Conservation (phyloP, 2,329 filamentous ascomycete species). For the Cryphonectria radicalis region DNA sequence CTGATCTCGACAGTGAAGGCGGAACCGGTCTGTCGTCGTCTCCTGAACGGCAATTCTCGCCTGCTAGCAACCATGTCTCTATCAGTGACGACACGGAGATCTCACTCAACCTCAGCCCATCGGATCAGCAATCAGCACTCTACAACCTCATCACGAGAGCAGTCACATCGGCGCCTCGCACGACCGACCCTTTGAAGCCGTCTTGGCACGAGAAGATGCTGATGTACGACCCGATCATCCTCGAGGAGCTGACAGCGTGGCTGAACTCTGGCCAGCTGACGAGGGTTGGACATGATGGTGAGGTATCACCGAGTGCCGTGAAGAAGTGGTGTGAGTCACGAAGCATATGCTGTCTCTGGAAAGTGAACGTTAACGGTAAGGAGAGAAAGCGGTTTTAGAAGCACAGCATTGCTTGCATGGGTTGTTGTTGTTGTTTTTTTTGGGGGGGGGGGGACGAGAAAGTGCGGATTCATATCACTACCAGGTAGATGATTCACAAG, state of each 20-base stretch:
- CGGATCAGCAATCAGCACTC: conserved; percentile 48
- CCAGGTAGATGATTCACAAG: not conserved
- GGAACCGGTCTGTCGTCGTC: conserved; percentile 39
- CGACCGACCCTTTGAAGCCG: conserved; percentile 53
- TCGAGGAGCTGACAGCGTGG: conserved; percentile 86
- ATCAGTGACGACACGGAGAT: conserved; percentile 51
- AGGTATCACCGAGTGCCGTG: conserved; percentile 67
- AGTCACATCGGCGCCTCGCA: conserved; percentile 54
- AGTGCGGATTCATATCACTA: not conserved
- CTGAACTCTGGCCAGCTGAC: conserved; percentile 74
- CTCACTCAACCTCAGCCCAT: conserved; percentile 45
- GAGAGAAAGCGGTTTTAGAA: conserved; percentile 55
- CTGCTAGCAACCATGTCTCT: conserved; percentile 47
- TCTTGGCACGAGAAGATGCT: conserved; percentile 94
- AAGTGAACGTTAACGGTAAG: conserved; percentile 55
- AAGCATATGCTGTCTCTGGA: conserved; percentile 83
- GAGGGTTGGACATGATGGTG: conserved; percentile 65
- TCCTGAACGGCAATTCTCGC: conserved; percentile 47
- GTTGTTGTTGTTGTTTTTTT: not conserved
- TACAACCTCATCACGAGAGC: conserved; percentile 61
- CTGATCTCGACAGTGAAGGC: conserved; percentile 47
- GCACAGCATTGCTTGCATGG: not conserved
- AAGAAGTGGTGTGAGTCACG: conserved; percentile 90
- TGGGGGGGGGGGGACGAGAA: no score
- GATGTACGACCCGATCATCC: conserved; percentile 85